These are phyloP conservation scores for Colletotrichum cereale DNA, from an alignment of 2,329 filamentous ascomycete species.

Conservation along the genomic window DNA sequence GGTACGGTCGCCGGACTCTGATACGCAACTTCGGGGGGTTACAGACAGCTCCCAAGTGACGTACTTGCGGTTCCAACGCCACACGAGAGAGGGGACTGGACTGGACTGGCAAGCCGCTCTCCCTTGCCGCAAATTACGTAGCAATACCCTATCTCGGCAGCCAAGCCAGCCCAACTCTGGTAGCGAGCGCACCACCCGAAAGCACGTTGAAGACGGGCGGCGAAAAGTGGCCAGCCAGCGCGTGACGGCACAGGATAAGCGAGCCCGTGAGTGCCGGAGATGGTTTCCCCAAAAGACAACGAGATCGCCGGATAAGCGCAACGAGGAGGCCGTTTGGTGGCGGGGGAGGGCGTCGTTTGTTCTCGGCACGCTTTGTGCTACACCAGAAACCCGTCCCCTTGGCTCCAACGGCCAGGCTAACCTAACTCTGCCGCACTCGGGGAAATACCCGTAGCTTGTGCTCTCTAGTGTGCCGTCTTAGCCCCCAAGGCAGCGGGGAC, in stretches of 20 bases:
- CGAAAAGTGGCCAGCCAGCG: conserved; percentile 17
- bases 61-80: neutral
- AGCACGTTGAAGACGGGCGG: neutral
- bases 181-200: conserved; percentile 8
- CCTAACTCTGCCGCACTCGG: neutral
- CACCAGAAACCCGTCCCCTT: neutral
- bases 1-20: conserved; percentile 13
- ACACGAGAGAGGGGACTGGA: neutral
- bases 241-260: conserved; percentile 7
- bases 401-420: conserved; percentile 9
- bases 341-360: neutral
- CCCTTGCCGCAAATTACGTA: conserved; percentile 13
- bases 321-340: neutral
- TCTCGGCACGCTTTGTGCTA: neutral
- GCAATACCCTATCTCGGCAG: neutral
- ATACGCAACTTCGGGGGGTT: conserved; percentile 17
- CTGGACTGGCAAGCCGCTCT: too few species aligned
- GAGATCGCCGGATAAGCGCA: conserved; percentile 21
- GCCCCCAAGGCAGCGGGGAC: neutral
- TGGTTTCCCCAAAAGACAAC: conserved; percentile 30
- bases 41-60: neutral
- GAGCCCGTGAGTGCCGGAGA: conserved; percentile 17
- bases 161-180: neutral
- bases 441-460: conserved; percentile 9
- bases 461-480: neutral